Conservation (phyloP, 495 filamentous ascomycete species). For the Penicillium bovifimosum region DNA sequence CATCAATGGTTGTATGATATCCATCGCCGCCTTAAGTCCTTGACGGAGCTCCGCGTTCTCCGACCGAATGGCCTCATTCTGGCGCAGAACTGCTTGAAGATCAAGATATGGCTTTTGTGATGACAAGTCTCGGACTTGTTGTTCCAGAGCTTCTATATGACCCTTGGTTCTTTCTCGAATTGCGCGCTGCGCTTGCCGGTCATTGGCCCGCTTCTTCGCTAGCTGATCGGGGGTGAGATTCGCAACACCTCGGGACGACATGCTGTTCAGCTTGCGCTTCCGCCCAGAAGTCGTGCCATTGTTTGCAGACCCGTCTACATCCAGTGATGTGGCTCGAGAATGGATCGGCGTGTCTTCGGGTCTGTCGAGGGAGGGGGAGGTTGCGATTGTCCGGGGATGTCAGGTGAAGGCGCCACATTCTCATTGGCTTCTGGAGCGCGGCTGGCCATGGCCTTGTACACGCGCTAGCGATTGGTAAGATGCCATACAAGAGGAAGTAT, state of each 20-base stretch:
- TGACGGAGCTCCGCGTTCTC: constrained; percentile 67
- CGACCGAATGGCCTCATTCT: constrained; percentile 63
- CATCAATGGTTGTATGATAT: constrained; percentile 60
- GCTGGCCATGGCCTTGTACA: constrained; percentile 39
- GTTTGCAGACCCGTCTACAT: constrained; percentile 21
- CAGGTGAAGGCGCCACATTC: constrained; percentile 26
- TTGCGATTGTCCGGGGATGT: constrained; percentile 18
- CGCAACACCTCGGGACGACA: constrained; percentile 62
- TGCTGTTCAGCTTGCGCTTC: constrained; percentile 46
- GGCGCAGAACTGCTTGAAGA: constrained; percentile 60
- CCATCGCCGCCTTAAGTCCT: constrained; percentile 53
- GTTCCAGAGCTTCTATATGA: constrained; percentile 73
- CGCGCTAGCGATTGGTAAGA: constrained; percentile 21
- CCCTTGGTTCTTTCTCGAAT: constrained; percentile 78
- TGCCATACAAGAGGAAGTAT: constrained; percentile 26
- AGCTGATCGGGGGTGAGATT: constrained; percentile 69
- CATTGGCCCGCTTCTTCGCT: constrained; percentile 78
- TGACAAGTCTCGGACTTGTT: constrained; percentile 62
- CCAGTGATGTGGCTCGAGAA: constrained; percentile 26
- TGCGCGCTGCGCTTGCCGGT: constrained; percentile 80
- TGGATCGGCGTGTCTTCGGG: constrained; percentile 31
- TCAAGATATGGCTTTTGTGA: constrained; percentile 75
- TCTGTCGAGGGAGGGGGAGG: constrained; percentile 19
- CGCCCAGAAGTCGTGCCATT: constrained; percentile 27
- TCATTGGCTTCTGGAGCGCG: constrained; percentile 28